Conservation (phyloP, 371 early-diverging fungal species). For the Syncephalastrum sp. region DNA sequence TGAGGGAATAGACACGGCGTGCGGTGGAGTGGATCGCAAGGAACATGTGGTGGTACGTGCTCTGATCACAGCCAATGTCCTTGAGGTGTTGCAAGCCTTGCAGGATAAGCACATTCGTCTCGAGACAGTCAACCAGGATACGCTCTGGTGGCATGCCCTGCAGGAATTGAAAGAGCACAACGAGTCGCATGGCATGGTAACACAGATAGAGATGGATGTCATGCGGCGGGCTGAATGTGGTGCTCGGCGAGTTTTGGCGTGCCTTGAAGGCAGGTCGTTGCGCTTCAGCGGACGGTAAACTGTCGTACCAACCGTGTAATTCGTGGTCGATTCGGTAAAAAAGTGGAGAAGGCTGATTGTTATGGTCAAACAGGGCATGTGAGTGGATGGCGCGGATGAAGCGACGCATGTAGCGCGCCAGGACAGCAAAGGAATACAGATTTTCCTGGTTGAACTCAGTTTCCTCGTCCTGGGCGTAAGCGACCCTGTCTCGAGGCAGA, state of each 20-base stretch:
- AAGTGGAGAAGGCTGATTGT: slow-evolving; percentile 15
- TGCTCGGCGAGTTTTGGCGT: no score
- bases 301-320: slow-evolving; percentile 22
- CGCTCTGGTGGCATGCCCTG: slow-evolving; percentile 24
- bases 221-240: slow-evolving; percentile 1
- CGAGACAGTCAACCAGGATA: slow-evolving; percentile 33
- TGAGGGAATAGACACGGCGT: slow-evolving; percentile 19
- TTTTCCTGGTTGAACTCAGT: neutral
- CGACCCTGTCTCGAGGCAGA: neutral
- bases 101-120: slow-evolving; percentile 34
- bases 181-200: slow-evolving; percentile 42
- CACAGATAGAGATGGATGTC: slow-evolving; percentile 41
- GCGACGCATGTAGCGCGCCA: slow-evolving; percentile 27
- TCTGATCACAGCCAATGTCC: slow-evolving; percentile 42
- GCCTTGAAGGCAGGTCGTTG: neutral
- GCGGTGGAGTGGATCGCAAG: slow-evolving; percentile 48
- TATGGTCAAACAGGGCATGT: slow-evolving; percentile 12
- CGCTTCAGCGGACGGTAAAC: slow-evolving; percentile 1
- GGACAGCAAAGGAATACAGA: slow-evolving; percentile 21
- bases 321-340: slow-evolving; percentile 24
- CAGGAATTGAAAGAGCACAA: slow-evolving; percentile 42
- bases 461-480: slow-evolving; percentile 1
- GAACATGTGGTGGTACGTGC: slow-evolving; percentile 53
- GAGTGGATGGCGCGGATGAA: slow-evolving; percentile 26
- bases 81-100: slow-evolving; percentile 32